These are phyloP conservation scores for Annulohypoxylon truncatum DNA, from an alignment of 2,329 filamentous ascomycete species.

Conservation along the genomic window DNA sequence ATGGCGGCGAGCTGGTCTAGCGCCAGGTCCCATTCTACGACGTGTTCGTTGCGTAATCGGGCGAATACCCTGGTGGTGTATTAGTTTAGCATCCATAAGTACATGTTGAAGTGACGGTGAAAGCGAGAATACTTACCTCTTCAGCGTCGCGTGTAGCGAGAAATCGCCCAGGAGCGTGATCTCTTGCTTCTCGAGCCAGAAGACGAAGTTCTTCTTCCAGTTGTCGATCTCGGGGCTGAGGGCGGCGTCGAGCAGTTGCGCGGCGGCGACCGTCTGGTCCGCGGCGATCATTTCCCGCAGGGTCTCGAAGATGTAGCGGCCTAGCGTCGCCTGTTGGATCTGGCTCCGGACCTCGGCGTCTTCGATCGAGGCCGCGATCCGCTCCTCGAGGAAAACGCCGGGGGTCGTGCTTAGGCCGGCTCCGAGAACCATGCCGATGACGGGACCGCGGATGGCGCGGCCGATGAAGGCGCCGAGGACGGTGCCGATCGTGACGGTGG, in stretches of 20 bases:
- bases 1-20: constrained; percentile 9
- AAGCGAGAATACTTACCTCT: constrained; percentile 20
- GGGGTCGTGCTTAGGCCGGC: constrained; percentile 20
- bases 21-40: constrained; percentile 28
- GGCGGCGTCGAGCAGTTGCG: constrained; percentile 13
- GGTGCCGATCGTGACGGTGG: constrained; percentile 19
- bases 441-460: constrained; percentile 18
- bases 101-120: not conserved
- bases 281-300: constrained; percentile 23
- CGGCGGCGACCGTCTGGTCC: constrained; percentile 16
- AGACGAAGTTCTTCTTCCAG: constrained; percentile 23
- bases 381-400: constrained; percentile 17
- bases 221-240: constrained; percentile 19
- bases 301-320: constrained; percentile 16
- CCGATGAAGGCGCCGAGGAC: constrained; percentile 32
- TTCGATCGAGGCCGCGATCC: constrained; percentile 9
- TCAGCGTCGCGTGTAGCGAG: constrained; percentile 27
- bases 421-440: constrained; percentile 25
- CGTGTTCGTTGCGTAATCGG: constrained; percentile 14
- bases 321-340: constrained; percentile 24
- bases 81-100: constrained; percentile 1
- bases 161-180: constrained; percentile 13
- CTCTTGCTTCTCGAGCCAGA: constrained; percentile 33
- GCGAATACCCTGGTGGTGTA: constrained; percentile 13
- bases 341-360: constrained; percentile 13